These are phyloP conservation scores for Diaporthe ampelina DNA, from an alignment of 2,329 filamentous ascomycete genomes.

Conservation along the genomic window DNA sequence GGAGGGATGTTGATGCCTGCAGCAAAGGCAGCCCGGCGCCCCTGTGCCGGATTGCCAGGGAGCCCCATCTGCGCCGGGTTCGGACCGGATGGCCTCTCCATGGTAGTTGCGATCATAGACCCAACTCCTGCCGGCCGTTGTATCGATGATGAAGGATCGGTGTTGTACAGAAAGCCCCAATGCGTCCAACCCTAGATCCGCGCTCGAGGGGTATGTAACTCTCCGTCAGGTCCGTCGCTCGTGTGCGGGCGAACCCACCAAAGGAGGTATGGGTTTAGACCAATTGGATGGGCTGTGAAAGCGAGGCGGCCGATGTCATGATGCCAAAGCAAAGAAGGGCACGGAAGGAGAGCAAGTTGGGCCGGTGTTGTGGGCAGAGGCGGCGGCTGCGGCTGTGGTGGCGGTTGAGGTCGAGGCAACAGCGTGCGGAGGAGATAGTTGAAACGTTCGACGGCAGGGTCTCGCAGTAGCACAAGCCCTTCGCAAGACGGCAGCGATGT, in stretches of 20 bases:
- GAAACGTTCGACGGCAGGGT: slow-evolving; percentile 13
- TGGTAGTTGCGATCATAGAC: slow-evolving; percentile 39
- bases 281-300: slow-evolving; percentile 34
- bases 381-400: neutral
- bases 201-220: slow-evolving; percentile 19
- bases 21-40: slow-evolving; percentile 48
- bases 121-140: slow-evolving; percentile 22
- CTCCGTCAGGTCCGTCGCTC: neutral
- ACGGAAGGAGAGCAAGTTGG: neutral
- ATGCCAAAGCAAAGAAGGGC: slow-evolving; percentile 38
- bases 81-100: slow-evolving; percentile 46
- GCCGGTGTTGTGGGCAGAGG: neutral
- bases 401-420: slow-evolving; percentile 13
- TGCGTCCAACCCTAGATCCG: slow-evolving; percentile 21
- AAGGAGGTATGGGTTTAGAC: slow-evolving; percentile 35
- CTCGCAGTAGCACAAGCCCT: slow-evolving; percentile 32
- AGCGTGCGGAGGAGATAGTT: slow-evolving; percentile 18
- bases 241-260: slow-evolving; percentile 19
- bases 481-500: slow-evolving; percentile 11
- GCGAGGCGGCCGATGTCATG: slow-evolving; percentile 37
- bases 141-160: slow-evolving; percentile 1
- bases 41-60: slow-evolving; percentile 54
- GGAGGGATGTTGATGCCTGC: slow-evolving; percentile 55
- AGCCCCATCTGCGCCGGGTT: slow-evolving; percentile 47
- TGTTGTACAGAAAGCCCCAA: slow-evolving; percentile 19